These are phyloP conservation scores for Penicillium paneum DNA, from an alignment of 2,329 filamentous ascomycete species.

Conservation along the genomic window DNA sequence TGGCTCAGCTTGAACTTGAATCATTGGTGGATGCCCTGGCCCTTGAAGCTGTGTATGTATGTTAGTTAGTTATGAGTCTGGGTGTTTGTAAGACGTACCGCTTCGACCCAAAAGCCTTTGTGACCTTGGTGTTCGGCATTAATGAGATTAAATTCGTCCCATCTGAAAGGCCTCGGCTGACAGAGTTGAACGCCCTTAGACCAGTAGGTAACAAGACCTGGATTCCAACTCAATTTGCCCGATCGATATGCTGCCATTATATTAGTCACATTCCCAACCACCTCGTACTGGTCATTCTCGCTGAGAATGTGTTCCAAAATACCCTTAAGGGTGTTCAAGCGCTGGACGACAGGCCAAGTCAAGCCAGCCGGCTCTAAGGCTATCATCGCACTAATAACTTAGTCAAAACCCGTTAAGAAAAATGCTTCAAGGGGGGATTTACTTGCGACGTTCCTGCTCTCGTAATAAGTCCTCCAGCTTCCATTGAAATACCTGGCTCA, in stretches of 20 bases:
- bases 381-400: background rate
- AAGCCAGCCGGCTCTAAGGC: background rate
- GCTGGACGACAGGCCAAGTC: background rate
- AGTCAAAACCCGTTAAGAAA: background rate
- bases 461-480: background rate
- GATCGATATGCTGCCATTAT: background rate
- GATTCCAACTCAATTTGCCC: background rate
- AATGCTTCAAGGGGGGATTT: background rate
- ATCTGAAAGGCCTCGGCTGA: background rate
- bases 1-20: too few relatives aligned
- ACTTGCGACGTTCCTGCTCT: background rate
- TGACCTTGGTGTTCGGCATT: background rate
- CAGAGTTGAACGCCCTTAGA: background rate
- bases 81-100: too few relatives aligned
- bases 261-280: background rate
- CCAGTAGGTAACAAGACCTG: slow-evolving; percentile 6
- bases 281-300: background rate
- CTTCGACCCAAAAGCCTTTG: too few relatives aligned
- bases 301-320: background rate
- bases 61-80: too few relatives aligned
- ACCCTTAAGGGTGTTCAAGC: background rate
- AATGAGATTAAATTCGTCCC: background rate
- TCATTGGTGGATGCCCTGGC: too few relatives aligned
- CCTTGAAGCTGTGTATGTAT: too few relatives aligned
- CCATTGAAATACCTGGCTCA: background rate